phyloP scores from a whole-genome alignment of 2,329 filamentous ascomycete genomes.

The Neodidymelliopsis sp. region DNA sequence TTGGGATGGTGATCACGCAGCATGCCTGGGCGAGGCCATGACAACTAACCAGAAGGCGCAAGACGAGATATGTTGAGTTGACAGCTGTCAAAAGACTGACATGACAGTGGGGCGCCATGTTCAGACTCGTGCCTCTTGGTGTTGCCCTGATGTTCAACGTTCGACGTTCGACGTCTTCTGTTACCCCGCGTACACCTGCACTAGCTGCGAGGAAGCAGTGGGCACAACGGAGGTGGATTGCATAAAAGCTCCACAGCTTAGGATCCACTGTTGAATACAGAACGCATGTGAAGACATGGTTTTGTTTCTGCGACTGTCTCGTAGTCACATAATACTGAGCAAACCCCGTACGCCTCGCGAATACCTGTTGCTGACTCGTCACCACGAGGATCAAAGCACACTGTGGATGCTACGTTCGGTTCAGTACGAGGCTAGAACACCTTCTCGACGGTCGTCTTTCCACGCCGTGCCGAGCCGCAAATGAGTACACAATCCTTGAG shows the following conservation, averaged over 20 bases:
- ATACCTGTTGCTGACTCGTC: not conserved
- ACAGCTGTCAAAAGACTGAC: slow-evolving; percentile 21
- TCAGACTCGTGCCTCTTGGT: not conserved
- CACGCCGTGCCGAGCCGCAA: not conserved
- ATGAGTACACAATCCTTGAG: not conserved
- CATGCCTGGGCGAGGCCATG: slow-evolving; percentile 17
- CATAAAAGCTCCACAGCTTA: slow-evolving; percentile 8
- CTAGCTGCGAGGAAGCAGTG: slow-evolving; percentile 6
- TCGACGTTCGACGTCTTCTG: slow-evolving; percentile 1
- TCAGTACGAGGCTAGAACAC: slow-evolving; percentile 4
- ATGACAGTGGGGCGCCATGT: slow-evolving; percentile 11
- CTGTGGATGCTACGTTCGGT: slow-evolving; percentile 3
- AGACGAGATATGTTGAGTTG: slow-evolving; percentile 1
- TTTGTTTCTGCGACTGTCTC: not conserved
- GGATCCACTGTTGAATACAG: not conserved
- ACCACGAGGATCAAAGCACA: not conserved
- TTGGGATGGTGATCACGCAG: slow-evolving; percentile 25
- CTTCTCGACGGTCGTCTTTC: slow-evolving; percentile 1
- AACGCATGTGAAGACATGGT: not conserved
- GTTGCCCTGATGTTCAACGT: too few relatives aligned
- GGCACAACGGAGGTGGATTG: slow-evolving; percentile 1
- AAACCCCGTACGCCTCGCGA: not conserved
- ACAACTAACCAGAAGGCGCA: slow-evolving; percentile 10
- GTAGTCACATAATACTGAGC: too few relatives aligned
- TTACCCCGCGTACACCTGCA: slow-evolving; percentile 15